phyloP scores from a whole-genome alignment of 1,284 basidiomycete species.

The Irpex sp. region DNA sequence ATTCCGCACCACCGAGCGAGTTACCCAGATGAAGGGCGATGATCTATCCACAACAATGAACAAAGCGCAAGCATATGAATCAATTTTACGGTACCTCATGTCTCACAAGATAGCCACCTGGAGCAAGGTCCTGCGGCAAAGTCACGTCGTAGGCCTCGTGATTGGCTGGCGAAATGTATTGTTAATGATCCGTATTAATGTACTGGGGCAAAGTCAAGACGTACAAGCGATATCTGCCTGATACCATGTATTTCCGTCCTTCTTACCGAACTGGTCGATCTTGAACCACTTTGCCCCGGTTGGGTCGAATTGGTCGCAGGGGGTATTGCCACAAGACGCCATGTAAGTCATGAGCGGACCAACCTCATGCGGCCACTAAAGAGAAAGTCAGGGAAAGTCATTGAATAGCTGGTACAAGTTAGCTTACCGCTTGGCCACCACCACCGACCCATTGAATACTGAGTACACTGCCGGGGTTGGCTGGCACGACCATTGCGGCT shows the following conservation, averaged over 20 bases:
- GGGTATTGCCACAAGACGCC: conserved; percentile 52
- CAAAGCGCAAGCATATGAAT: neutral
- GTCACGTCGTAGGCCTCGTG: conserved; percentile 39
- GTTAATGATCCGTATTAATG: neutral
- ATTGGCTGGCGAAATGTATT: conserved; percentile 20
- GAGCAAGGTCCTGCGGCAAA: conserved; percentile 48
- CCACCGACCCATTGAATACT: conserved; percentile 59
- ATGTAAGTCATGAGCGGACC: conserved; percentile 75
- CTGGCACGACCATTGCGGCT: conserved; percentile 50
- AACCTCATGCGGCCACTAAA: conserved; percentile 67
- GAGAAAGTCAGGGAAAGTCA: neutral
- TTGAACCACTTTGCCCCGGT: conserved; percentile 70
- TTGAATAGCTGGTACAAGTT: conserved; percentile 1
- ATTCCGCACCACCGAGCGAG: conserved; percentile 54
- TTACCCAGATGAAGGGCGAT: conserved; percentile 62
- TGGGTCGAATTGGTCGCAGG: conserved; percentile 59
- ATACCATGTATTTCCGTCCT: conserved; percentile 37
- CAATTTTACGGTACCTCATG: conserved; percentile 33
- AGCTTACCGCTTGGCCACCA: conserved; percentile 40
- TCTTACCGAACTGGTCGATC: conserved; percentile 43
- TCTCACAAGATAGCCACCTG: conserved; percentile 66
- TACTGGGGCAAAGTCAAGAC: conserved; percentile 10
- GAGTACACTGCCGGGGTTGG: conserved; percentile 60
- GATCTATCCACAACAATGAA: conserved; percentile 29
- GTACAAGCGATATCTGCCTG: conserved; percentile 34